Evolutionary conservation across 2,329 filamentous ascomycete genomes (phyloP), one percentile per base, ranked within the genome.

Genomic region (Cercospora sesami): DNA sequence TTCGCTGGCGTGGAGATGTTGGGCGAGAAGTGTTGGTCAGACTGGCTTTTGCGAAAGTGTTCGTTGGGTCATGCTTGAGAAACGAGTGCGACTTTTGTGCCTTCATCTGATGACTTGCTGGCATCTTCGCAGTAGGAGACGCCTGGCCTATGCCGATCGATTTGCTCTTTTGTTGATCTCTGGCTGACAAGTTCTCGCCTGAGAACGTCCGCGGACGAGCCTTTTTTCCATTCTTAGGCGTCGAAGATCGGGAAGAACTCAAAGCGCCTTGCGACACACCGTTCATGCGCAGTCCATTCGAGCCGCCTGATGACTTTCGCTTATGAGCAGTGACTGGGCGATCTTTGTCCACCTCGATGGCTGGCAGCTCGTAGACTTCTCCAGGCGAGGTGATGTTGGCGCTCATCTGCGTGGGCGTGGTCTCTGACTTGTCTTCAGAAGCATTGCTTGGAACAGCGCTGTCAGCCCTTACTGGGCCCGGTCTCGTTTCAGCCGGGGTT

Each of bases 201-300:
- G 71, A 74, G 28, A 78, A 64, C 7, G 75, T 78, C 45, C 72
- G 73, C 1, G 76, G 75, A 33, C 75, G 69, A 12, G 70, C 68
- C 31, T 69, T 74, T 8, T 73, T 64, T 5, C 18, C 62, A 6
- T 16, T n/a, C 16, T 65, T 60, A 8, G 39, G 42, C 21, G 64
- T 57, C 8, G 65, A 69, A 4, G 66, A 33, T 42, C 31, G 60
- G 28, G 31, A 60, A 2, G 62, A 42, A 28, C 39, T 67, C 18
- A 70, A 23, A 23, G 60, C 61, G 2, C 53, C 62, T 51, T 61
- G 60, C 26, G 75, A 75, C 14, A 78, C 69, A 9, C 74, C 73
- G 57, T 78, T 78, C 73, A 78, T 75, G 28, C 76, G 75, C 30
- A 78, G 63, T 0, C 75, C 75, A 60, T 78, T 76, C 23, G 71